Evolutionary conservation across 805 yeast genomes (phyloP), one percentile per base, ranked within the genome.

Genomic region (Komagataella phaffii): DNA sequence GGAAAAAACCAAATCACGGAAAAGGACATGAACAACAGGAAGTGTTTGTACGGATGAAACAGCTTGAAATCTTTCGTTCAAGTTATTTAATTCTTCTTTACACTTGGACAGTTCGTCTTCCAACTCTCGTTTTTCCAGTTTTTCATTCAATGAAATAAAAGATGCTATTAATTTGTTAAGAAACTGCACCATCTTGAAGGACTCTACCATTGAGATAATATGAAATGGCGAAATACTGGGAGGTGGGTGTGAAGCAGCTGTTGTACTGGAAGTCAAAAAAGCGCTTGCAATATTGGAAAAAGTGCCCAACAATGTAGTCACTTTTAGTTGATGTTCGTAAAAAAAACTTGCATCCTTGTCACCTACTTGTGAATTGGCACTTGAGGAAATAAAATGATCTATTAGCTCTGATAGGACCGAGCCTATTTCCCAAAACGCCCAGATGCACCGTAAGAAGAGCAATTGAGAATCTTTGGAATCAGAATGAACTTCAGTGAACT

Each of bases 321-420:
- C 56, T 43, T 64, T 65, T 18, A 66, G 54, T 51, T 66, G 66
- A 17, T 56, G 50, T 19, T 63, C 66, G 53, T 62, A 61, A 1
- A 64, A 55, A 45, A 59, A 59, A 21, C 61, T 62, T 23, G 62
- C 65, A 7, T 54, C 53, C 12, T 63, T 53, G 6, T 52, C 54
- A 6, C 17, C 17, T 40, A 18, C 7, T 12, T 17, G 19, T 17
- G 18, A 7, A 17, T 17, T 18, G 6, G 30, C 18, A 17, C 47
- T 18, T 30, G 40, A 23, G 7, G 30, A n/a, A 24, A 30, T 17
- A 14, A 48, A 30, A 30, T 14, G 40, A 30, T 30, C 40, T 30
- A 30, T 30, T 53, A 36, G 24, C 47, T 12, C 47, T 24, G 10
- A 5, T 3, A 14, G 17, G 7, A 23, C 12, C 6, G 17, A 14